Conservation (phyloP, 176 grass and related monocot genomes). For the Areca catechu region DNA sequence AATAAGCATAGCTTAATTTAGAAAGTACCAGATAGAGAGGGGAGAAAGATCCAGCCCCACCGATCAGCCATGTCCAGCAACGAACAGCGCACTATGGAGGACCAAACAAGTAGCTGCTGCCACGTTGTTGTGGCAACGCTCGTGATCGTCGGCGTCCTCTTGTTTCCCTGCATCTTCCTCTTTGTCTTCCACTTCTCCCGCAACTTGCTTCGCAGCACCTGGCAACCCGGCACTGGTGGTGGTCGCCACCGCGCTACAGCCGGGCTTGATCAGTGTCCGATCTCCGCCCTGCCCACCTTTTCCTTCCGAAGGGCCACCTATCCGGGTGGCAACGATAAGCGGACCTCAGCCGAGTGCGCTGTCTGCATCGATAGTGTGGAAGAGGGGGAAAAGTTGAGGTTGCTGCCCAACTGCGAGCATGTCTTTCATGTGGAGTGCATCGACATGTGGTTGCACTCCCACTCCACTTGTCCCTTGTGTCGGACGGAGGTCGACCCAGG, state of each 20-base stretch:
- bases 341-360: not conserved
- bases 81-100: too few species aligned
- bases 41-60: too few species aligned
- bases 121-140: too few species aligned
- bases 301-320: not conserved
- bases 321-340: not conserved
- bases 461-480: constrained; percentile 18
- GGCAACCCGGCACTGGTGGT: too few species aligned
- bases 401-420: constrained; percentile 17
- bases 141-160: too few species aligned
- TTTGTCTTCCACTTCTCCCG: too few species aligned
- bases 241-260: not conserved
- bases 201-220: too few species aligned
- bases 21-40: too few species aligned
- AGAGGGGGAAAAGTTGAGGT: constrained; percentile 5
- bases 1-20: too few species aligned
- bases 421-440: constrained; percentile 21
- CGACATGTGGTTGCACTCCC: constrained; percentile 10
- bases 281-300: constrained; percentile 18
- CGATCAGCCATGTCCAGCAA: too few species aligned
- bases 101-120: too few species aligned
- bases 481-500: not conserved
- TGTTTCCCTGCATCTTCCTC: too few species aligned
- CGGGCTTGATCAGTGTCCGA: constrained; percentile 4
- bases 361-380: constrained; percentile 7